Evolutionary conservation across 75 land plant genomes (phyloP).

Genomic region (Picea glauca): DNA sequence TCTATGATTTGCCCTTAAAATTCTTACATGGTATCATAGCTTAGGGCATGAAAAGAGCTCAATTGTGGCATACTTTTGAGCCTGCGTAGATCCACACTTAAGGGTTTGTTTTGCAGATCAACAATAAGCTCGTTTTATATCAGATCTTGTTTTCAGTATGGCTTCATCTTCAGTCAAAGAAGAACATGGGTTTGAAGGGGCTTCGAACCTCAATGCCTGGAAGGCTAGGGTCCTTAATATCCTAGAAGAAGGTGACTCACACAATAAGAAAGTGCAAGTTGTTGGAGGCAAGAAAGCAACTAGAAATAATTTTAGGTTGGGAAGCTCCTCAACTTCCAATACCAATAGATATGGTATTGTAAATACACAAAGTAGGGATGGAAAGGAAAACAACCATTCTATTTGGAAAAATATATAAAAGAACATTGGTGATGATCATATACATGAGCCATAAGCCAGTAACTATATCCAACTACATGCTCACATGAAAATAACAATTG

Average conservation of each 20-base stretch:
- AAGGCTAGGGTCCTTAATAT: too few species aligned
- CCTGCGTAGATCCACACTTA: too few species aligned
- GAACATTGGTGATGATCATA: background rate
- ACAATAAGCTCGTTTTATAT: too few species aligned
- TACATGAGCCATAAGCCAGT: background rate
- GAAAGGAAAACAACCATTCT: constrained; percentile 26
- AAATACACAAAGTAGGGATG: constrained; percentile 18
- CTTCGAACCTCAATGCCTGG: too few species aligned
- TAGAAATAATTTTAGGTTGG: constrained; percentile 6
- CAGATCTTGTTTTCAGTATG: too few species aligned
- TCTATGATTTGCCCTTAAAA: too few species aligned
- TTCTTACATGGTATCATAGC: too few species aligned
- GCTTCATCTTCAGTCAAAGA: too few species aligned
- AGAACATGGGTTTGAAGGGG: too few species aligned
- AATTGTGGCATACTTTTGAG: too few species aligned
- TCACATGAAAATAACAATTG: background rate
- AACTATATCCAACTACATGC: background rate
- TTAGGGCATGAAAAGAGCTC: too few species aligned
- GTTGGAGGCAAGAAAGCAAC: constrained; percentile 12
- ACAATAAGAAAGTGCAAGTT: constrained; percentile 11
- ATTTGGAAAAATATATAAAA: constrained; percentile 41
- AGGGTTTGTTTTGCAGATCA: too few species aligned
- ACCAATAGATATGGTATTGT: background rate
- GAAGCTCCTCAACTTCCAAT: constrained; percentile 5
- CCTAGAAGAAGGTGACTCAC: background rate